Conservation (phyloP, 1,284 basidiomycete species). For the Neotropicomus parvogracilis region DNA sequence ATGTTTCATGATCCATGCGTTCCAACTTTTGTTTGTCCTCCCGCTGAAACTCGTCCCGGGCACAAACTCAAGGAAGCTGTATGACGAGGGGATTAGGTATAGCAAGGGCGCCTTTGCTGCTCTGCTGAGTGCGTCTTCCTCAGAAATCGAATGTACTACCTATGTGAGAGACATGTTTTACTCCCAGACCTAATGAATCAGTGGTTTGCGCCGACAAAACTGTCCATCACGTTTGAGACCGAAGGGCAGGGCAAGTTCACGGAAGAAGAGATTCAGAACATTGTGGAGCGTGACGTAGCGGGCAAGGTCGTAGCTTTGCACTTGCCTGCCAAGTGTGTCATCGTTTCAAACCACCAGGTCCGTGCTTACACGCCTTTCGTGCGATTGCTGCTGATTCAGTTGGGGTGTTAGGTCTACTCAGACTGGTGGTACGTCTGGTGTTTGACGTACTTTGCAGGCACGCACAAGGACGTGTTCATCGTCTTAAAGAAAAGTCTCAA, state of each 20-base stretch:
- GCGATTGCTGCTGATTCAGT: conserved; percentile 2
- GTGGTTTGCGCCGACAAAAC: conserved; percentile 76
- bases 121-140: conserved; percentile 57
- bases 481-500: conserved; percentile 87
- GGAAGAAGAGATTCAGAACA: conserved; percentile 49
- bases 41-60: conserved; percentile 57
- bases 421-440: conserved; percentile 96
- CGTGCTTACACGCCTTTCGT: conserved; percentile 15
- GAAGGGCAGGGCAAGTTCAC: conserved; percentile 61
- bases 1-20: conserved; percentile 64
- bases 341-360: conserved; percentile 83
- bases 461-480: conserved; percentile 77
- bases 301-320: conserved; percentile 62
- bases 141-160: conserved; percentile 1
- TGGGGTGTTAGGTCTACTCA: conserved; percentile 63
- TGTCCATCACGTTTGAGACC: conserved; percentile 74
- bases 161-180: conserved; percentile 5
- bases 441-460: conserved; percentile 72
- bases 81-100: conserved; percentile 67
- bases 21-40: conserved; percentile 67
- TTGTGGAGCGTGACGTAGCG: conserved; percentile 53
- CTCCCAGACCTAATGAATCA: conserved; percentile 69
- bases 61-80: conserved; percentile 45
- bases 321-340: conserved; percentile 72
- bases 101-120: conserved; percentile 81